Percentiles rank a stretch among this genome's conserved stretches.
Evolutionary conservation across 2,329 filamentous ascomycete species (phyloP).

Genomic region (Mariannaea sp.): DNA sequence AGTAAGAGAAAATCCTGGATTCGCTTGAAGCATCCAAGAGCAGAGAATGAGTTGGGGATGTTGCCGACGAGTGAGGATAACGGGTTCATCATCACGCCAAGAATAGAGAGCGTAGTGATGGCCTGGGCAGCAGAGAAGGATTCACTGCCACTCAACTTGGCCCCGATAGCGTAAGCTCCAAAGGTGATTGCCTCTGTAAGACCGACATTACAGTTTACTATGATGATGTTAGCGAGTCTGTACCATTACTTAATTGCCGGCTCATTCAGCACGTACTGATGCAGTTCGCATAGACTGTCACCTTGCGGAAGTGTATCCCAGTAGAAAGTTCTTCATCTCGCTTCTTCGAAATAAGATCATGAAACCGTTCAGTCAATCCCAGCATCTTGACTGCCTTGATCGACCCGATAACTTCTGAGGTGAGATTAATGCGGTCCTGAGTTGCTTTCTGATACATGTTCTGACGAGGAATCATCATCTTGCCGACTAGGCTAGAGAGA

Average conservation of each 20-base stretch:
- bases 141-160: slow-evolving; percentile 32
- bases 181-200: slow-evolving; percentile 40
- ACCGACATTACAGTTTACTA: slow-evolving; percentile 36
- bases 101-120: slow-evolving; percentile 40
- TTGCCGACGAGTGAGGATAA: slow-evolving; percentile 33
- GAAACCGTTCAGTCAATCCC: slow-evolving; percentile 38
- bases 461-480: slow-evolving; percentile 37
- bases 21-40: slow-evolving; percentile 40
- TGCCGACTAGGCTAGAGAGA: slow-evolving; percentile 32
- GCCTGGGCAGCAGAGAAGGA: slow-evolving; percentile 39
- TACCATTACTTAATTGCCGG: background rate
- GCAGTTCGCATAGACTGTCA: slow-evolving; percentile 37
- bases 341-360: slow-evolving; percentile 31
- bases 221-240: background rate
- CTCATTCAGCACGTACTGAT: slow-evolving; percentile 30
- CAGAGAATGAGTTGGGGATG: slow-evolving; percentile 35
- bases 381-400: slow-evolving; percentile 45
- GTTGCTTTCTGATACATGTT: slow-evolving; percentile 41
- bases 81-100: slow-evolving; percentile 38
- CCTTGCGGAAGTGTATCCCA: slow-evolving; percentile 34
- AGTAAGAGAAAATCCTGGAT: slow-evolving; percentile 39
- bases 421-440: slow-evolving; percentile 42
- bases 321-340: slow-evolving; percentile 35
- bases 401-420: slow-evolving; percentile 39
- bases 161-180: slow-evolving; percentile 38